phyloP scores from a whole-genome alignment of 768 basidiomycete genomes.

The Rhizopogon sp. region DNA sequence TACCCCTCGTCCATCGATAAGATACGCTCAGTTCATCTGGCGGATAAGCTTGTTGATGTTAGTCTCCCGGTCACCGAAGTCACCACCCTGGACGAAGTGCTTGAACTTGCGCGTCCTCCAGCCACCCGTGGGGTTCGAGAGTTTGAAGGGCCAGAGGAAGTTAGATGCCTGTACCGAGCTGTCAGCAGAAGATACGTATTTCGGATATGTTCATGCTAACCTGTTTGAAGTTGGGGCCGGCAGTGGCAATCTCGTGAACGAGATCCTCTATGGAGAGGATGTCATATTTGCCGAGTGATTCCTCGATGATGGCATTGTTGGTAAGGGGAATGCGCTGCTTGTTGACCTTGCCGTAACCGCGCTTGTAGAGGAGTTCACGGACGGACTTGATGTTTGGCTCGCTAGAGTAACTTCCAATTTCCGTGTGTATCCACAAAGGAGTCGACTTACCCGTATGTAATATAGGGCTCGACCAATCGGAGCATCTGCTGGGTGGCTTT shows the following conservation, averaged over 20 bases:
- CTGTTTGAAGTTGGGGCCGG: slow-evolving; percentile 99
- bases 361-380: slow-evolving; percentile 98
- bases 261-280: slow-evolving; percentile 97
- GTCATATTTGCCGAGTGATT: slow-evolving; percentile 84
- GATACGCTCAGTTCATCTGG: slow-evolving; percentile 72
- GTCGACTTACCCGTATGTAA: slow-evolving; percentile 83
- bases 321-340: slow-evolving; percentile 95
- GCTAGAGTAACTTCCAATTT: slow-evolving; percentile 34
- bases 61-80: slow-evolving; percentile 94
- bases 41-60: slow-evolving; percentile 98
- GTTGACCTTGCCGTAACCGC: slow-evolving; percentile 97
- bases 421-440: neutral
- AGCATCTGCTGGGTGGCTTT: slow-evolving; percentile 98
- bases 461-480: slow-evolving; percentile 93
- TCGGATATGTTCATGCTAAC: slow-evolving; percentile 34
- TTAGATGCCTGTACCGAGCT: slow-evolving; percentile 59
- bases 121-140: slow-evolving; percentile 97
- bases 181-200: slow-evolving; percentile 6
- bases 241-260: slow-evolving; percentile 92
- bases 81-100: slow-evolving; percentile 93
- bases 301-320: slow-evolving; percentile 93
- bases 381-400: slow-evolving; percentile 96
- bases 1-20: slow-evolving; percentile 2
- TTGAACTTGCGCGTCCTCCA: slow-evolving; percentile 99
- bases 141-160: slow-evolving; percentile 99